A percentile compares a stretch with the other conserved stretches of the same genome.
Conservation (phyloP, 352 stramenopile genomes). For the Elongisporangium anandrum region DNA sequence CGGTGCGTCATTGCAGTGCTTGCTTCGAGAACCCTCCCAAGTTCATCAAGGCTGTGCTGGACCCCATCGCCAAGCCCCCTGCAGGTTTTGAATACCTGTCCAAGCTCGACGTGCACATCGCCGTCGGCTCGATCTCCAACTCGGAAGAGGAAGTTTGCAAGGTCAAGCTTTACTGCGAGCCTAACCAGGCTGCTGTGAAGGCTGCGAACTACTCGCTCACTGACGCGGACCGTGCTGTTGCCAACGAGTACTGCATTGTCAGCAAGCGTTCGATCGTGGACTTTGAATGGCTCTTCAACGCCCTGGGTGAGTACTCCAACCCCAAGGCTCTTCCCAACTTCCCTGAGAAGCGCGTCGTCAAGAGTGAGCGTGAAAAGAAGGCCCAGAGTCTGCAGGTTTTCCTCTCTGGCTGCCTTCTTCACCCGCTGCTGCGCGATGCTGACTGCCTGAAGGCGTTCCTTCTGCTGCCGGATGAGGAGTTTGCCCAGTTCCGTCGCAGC, state of each 20-base stretch:
- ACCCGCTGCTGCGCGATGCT: slow-evolving; percentile 70
- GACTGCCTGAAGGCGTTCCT: slow-evolving; percentile 85
- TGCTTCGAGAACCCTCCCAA: slow-evolving; percentile 77
- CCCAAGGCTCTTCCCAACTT: slow-evolving; percentile 78
- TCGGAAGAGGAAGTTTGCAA: slow-evolving; percentile 61
- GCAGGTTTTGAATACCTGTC: slow-evolving; percentile 83
- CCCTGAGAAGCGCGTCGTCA: slow-evolving; percentile 58
- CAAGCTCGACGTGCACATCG: slow-evolving; percentile 76
- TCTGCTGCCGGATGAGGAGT: slow-evolving; percentile 61
- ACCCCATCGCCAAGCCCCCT: slow-evolving; percentile 69
- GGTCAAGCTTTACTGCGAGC: slow-evolving; percentile 80
- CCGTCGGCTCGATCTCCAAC: slow-evolving; percentile 24
- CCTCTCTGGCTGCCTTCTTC: slow-evolving; percentile 74
- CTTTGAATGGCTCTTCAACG: slow-evolving; percentile 80
- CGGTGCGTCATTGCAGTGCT: slow-evolving; percentile 76
- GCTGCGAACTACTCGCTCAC: slow-evolving; percentile 43
- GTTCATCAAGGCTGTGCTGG: slow-evolving; percentile 77
- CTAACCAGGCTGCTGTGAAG: slow-evolving; percentile 53
- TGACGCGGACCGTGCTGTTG: slow-evolving; percentile 57
- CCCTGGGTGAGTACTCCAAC: slow-evolving; percentile 75
- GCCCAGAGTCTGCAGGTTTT: slow-evolving; percentile 60
- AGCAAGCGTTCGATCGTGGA: slow-evolving; percentile 67
- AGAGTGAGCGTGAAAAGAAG: slow-evolving; percentile 50
- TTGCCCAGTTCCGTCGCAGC: slow-evolving; percentile 67
- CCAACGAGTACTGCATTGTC: slow-evolving; percentile 78